Evolutionary conservation across 257 asterid genomes (phyloP).

Genomic region (Solanum chmielewskii): DNA sequence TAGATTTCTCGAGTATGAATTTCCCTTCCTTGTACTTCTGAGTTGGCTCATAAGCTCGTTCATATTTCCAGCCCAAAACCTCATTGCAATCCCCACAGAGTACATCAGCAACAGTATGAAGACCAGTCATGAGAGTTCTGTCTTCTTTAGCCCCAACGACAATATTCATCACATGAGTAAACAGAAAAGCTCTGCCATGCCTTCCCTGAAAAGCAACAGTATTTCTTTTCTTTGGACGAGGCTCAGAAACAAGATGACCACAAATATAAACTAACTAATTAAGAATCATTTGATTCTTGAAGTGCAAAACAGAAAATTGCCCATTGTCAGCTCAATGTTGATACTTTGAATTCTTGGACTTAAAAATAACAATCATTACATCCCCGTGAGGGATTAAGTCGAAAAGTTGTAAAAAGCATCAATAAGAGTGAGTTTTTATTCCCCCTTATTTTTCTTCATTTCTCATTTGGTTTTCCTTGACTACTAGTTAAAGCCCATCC

Average conservation of each 20-base stretch:
- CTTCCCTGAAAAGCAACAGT: conserved; percentile 20
- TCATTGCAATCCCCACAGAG: conserved; percentile 28
- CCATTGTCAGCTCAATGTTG: neutral
- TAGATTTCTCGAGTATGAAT: conserved; percentile 23
- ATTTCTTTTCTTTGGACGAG: neutral
- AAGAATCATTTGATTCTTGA: neutral
- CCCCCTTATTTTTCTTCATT: neutral
- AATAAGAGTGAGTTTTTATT: neutral
- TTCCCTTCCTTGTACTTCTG: conserved; percentile 44
- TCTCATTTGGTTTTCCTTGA: neutral
- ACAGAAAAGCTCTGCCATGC: conserved; percentile 28
- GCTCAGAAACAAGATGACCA: neutral
- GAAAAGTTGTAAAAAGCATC: neutral
- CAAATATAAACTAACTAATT: neutral
- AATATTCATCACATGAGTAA: conserved; percentile 33
- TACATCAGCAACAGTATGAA: conserved; percentile 31
- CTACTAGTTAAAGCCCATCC: neutral
- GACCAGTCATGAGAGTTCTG: conserved; percentile 28
- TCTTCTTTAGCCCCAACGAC: conserved; percentile 25
- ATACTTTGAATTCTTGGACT: neutral
- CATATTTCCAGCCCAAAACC: conserved; percentile 37
- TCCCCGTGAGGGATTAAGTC: neutral
- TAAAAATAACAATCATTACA: neutral
- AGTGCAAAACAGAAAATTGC: neutral
- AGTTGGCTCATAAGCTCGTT: conserved; percentile 21